Evolutionary conservation across 768 basidiomycete species (phyloP).

Genomic region (Amyloporia xantha): DNA sequence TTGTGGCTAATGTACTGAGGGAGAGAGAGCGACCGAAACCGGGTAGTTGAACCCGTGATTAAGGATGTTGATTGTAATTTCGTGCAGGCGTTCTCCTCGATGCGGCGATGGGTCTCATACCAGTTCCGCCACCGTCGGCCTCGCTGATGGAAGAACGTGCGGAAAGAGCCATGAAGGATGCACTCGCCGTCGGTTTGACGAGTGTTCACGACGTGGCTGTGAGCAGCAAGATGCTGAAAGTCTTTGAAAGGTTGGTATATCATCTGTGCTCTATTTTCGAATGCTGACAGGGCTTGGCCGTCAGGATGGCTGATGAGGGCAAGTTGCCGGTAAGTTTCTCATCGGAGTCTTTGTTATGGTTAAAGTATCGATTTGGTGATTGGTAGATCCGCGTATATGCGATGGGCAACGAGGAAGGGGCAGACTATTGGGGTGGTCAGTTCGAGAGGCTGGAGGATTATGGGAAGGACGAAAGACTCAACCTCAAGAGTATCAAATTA

Average conservation of each 20-base stretch:
- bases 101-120: constrained; percentile 78
- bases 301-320: constrained; percentile 61
- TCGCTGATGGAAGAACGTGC: constrained; percentile 54
- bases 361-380: not conserved
- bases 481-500: constrained; percentile 62
- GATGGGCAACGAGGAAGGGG: constrained; percentile 37
- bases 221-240: constrained; percentile 45
- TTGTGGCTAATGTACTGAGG: not conserved
- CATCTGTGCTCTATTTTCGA: not conserved
- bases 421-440: constrained; percentile 55
- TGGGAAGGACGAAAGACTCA: constrained; percentile 47
- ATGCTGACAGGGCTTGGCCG: constrained; percentile 3
- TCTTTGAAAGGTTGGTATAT: constrained; percentile 53
- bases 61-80: no score
- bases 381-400: constrained; percentile 30
- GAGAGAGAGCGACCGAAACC: not conserved
- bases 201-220: constrained; percentile 78
- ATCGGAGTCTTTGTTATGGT: no score
- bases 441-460: constrained; percentile 51
- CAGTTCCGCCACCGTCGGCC: constrained; percentile 55
- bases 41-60: not conserved
- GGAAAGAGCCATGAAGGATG: constrained; percentile 57
- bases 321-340: constrained; percentile 63
- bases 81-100: constrained; percentile 69
- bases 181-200: constrained; percentile 74